Conservation (phyloP, 2,329 filamentous ascomycete species). For the Fusarium veterinarium region DNA sequence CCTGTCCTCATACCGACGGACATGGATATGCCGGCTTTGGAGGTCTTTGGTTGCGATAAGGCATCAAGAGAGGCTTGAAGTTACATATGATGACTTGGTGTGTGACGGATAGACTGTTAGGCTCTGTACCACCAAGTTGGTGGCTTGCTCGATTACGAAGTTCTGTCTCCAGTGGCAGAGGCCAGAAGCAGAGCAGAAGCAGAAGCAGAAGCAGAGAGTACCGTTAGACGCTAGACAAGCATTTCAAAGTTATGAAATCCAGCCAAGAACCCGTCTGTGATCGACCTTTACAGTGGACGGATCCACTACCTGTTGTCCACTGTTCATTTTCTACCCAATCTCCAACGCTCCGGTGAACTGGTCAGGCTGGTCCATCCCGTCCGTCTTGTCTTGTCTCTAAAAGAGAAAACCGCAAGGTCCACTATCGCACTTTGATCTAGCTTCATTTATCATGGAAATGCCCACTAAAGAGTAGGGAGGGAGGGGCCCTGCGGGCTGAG, state of each 20-base stretch:
- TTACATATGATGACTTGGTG: background rate
- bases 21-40: constrained; percentile 3
- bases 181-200: background rate
- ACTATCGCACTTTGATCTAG: constrained; percentile 18
- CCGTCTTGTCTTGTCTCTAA: constrained; percentile 18
- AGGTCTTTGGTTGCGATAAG: background rate
- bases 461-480: constrained; percentile 16
- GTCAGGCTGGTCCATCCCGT: constrained; percentile 22
- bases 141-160: background rate
- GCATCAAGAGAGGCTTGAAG: background rate
- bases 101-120: no score
- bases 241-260: constrained; percentile 18
- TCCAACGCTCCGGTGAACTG: constrained; percentile 17
- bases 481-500: constrained; percentile 31
- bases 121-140: background rate
- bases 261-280: constrained; percentile 14
- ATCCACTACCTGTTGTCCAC: background rate
- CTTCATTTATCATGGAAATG: constrained; percentile 13
- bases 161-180: background rate
- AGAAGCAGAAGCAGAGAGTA: background rate
- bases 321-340: background rate
- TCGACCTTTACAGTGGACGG: constrained; percentile 8
- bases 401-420: constrained; percentile 13
- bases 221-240: background rate
- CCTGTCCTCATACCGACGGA: background rate